Conservation (phyloP, 192 early-diverging fungal genomes). For the Coemansia erecta region DNA sequence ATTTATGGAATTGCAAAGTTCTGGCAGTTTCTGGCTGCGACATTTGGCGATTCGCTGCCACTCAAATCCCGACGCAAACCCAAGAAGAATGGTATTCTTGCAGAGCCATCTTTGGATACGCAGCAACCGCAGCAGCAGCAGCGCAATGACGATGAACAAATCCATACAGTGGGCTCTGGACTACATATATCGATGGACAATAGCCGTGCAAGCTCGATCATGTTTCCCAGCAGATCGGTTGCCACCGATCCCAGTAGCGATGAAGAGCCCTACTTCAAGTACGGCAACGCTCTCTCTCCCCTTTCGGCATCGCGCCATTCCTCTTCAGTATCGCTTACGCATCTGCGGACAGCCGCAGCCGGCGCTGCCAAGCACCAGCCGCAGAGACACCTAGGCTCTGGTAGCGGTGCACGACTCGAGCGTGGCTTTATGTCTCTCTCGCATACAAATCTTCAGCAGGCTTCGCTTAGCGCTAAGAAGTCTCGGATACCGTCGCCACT, state of each 20-base stretch:
- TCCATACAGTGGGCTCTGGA: not conserved
- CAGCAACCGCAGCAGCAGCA: not conserved
- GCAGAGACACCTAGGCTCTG: not conserved
- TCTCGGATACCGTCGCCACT: slow-evolving; percentile 16
- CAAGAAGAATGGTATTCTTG: not conserved
- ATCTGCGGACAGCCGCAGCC: not conserved
- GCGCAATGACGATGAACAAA: not conserved
- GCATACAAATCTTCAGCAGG: slow-evolving; percentile 47
- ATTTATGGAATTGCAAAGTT: slow-evolving; percentile 32
- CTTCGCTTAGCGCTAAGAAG: not conserved
- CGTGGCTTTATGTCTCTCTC: slow-evolving; percentile 34
- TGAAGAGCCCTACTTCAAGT: slow-evolving; percentile 16
- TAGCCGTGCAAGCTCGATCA: slow-evolving; percentile 44
- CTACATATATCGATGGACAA: slow-evolving; percentile 14
- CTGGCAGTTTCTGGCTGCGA: slow-evolving; percentile 38
- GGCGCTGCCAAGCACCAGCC: not conserved
- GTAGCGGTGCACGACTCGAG: slow-evolving; percentile 9
- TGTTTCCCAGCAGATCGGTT: slow-evolving; percentile 43
- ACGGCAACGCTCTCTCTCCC: slow-evolving; percentile 1
- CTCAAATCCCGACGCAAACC: slow-evolving; percentile 19
- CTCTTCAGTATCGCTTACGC: slow-evolving; percentile 13
- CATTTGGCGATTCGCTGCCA: slow-evolving; percentile 40
- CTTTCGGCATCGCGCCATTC: slow-evolving; percentile 3
- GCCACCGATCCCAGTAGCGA: slow-evolving; percentile 26
- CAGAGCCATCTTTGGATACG: not conserved